These are phyloP conservation scores for Leccinellum luteum DNA, from an alignment of 768 basidiomycete genomes.

Conservation along the genomic window DNA sequence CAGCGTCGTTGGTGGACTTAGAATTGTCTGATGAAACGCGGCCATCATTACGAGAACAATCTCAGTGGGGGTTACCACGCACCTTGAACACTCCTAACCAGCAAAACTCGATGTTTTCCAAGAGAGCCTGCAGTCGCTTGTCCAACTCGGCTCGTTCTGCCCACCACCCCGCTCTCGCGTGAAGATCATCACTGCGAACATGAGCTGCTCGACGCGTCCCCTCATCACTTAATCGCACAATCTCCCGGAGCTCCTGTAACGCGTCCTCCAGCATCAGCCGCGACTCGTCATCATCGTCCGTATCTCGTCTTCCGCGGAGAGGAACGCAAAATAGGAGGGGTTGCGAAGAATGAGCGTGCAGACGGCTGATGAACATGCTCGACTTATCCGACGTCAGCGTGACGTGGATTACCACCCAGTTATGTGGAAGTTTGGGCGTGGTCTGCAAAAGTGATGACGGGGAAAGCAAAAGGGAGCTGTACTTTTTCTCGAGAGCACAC, in stretches of 20 bases:
- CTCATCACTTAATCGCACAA: slow-evolving; percentile 76
- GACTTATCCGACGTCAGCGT: slow-evolving; percentile 80
- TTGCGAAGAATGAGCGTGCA: slow-evolving; percentile 48
- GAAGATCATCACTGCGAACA: slow-evolving; percentile 64
- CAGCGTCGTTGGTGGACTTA: slow-evolving; percentile 45
- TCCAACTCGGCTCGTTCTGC: slow-evolving; percentile 74
- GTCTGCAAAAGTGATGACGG: slow-evolving; percentile 40
- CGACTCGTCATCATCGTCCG: slow-evolving; percentile 67
- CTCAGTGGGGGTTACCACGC: slow-evolving; percentile 8
- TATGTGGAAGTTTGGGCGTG: slow-evolving; percentile 53
- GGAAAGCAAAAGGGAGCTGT: slow-evolving; percentile 33
- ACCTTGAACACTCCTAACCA: slow-evolving; percentile 99
- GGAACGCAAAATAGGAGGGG: slow-evolving; percentile 90
- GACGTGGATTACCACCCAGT: slow-evolving; percentile 86
- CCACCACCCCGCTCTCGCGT: slow-evolving; percentile 84
- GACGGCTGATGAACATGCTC: slow-evolving; percentile 80
- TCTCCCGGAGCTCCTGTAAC: slow-evolving; percentile 68
- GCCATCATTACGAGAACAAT: not conserved
- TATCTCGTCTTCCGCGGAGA: slow-evolving; percentile 76
- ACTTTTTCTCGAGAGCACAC: slow-evolving; percentile 53
- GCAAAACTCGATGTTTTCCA: slow-evolving; percentile 88
- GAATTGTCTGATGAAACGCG: slow-evolving; percentile 47
- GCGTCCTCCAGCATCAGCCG: slow-evolving; percentile 77
- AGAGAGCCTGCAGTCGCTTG: slow-evolving; percentile 63
- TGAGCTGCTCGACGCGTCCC: slow-evolving; percentile 69